These are phyloP conservation scores for Gryganskiella cystojenkinii DNA, from an alignment of 192 early-diverging fungal genomes.

Conservation along the genomic window DNA sequence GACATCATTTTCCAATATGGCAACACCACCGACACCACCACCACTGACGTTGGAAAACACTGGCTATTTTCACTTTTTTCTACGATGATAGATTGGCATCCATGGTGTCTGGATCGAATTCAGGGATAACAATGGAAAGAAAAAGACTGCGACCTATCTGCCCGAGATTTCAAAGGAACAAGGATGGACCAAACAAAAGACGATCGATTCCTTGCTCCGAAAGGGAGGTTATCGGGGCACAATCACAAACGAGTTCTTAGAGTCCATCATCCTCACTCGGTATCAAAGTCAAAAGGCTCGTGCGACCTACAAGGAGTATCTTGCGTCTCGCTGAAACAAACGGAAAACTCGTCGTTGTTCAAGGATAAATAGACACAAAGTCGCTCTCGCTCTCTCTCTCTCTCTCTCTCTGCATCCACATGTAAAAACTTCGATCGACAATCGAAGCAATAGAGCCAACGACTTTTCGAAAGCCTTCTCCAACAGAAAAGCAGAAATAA, in stretches of 20 bases:
- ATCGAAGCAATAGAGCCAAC: too few species aligned
- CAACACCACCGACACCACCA: too few species aligned
- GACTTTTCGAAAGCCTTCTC: not conserved
- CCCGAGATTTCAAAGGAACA: conserved; percentile 92
- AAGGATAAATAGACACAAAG: not conserved
- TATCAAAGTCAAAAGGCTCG: conserved; percentile 84
- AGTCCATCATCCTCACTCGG: conserved; percentile 77
- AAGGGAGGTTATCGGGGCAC: conserved; percentile 82
- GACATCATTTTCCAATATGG: too few species aligned
- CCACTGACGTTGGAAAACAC: too few species aligned
- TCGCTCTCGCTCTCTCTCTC: not conserved
- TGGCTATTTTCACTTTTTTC: not conserved
- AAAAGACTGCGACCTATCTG: conserved; percentile 86
- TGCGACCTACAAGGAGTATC: conserved; percentile 80
- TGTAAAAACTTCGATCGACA: too few species aligned
- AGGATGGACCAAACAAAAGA: conserved; percentile 87
- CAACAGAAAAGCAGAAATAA: not conserved
- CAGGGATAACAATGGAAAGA: conserved; percentile 55
- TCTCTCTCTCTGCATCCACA: not conserved
- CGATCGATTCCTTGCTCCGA: conserved; percentile 86
- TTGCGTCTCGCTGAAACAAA: conserved; percentile 12
- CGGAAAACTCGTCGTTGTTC: not conserved
- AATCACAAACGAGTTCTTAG: conserved; percentile 69
- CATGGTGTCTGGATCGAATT: conserved; percentile 98
- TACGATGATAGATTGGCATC: conserved; percentile 65